Evolutionary conservation across 2,329 filamentous ascomycete species (phyloP).

Genomic region (Phaeosphaeriaceae sp.): DNA sequence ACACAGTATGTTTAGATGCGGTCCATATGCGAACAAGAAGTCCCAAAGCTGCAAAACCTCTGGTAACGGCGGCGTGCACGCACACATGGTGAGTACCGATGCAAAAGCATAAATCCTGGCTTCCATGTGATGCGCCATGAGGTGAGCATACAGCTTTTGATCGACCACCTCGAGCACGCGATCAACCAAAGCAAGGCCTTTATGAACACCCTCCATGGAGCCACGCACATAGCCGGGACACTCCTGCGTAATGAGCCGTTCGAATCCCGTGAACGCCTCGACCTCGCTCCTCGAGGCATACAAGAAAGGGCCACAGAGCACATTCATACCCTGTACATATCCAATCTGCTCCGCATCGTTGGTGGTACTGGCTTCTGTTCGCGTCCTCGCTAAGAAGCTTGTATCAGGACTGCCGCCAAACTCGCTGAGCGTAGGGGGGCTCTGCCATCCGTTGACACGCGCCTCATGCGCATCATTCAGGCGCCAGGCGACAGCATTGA

Average conservation of each 20-base stretch:
- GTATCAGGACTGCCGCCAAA: constrained; percentile 59
- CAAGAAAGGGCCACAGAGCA: constrained; percentile 91
- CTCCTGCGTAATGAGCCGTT: constrained; percentile 85
- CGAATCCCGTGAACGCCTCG: constrained; percentile 91
- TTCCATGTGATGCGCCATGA: constrained; percentile 85
- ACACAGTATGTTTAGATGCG: constrained; percentile 93
- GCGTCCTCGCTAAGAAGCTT: constrained; percentile 37
- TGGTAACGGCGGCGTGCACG: constrained; percentile 91
- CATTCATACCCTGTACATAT: constrained; percentile 99
- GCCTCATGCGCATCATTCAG: constrained; percentile 79
- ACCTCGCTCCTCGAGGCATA: constrained; percentile 94
- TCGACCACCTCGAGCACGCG: constrained; percentile 92
- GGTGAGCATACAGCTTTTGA: constrained; percentile 81
- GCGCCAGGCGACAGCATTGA: constrained; percentile 95
- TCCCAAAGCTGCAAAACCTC: constrained; percentile 96
- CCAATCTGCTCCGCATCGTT: constrained; percentile 73
- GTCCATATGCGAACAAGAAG: constrained; percentile 94
- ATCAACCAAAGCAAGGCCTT: constrained; percentile 88
- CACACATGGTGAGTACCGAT: constrained; percentile 91
- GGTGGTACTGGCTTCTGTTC: constrained; percentile 42
- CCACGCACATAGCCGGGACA: constrained; percentile 93
- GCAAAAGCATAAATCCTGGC: constrained; percentile 97
- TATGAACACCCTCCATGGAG: constrained; percentile 96
- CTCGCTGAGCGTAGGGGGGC: constrained; percentile 57
- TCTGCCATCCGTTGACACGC: constrained; percentile 61